Base-by-base conservation (phyloP, 176 grass and related monocot genomes). In the Oryza coarctata region DNA sequence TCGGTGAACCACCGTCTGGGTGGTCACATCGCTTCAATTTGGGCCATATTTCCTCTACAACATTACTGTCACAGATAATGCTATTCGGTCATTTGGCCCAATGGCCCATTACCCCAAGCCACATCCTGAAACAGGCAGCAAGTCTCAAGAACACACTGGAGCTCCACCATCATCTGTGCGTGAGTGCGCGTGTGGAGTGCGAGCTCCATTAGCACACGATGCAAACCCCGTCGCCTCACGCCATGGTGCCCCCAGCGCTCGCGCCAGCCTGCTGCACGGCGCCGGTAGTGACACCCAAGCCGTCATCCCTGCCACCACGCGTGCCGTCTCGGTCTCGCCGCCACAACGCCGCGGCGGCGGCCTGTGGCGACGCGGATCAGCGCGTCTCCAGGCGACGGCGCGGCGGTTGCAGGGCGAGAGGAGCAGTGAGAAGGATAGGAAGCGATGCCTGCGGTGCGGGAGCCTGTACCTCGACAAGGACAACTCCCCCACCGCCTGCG, bases 361-460 rank as follows among this genome's bases (percentile, higher is more conserved):
- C 14, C 44, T 47, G 14, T 2, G 50, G 6, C 18, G 6, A 2
- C 8, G 6, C 63, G 6, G 26, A 23, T 39, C 32, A 33, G 82
- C 43, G 87, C 71, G 25, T 10, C 65, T 15, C 15, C 29, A 17
- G 58, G 14, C 11, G 68, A 29, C 3, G 26, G 20, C 7, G 45
- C 12, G 2, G 23, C 11, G 17, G 61, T 36, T 0, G 50, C 31
- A n/a, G 36, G 70, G 36, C 18, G 27, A 7, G 25, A 20, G 1
- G 35, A 34, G 61, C 14, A 61, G 2, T 74, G 34, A 64, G 11
- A 4, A 62, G 41, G 10, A 22, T 65, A 60, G 64, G 65, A 94
- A 84, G 75, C 84, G 81, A 23, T 94, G 94, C 83, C 88, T 92
- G 26, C 74, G 92, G 73, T 97, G 94, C 66, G 86, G 90, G 7